Evolutionary conservation across 2,329 filamentous ascomycete genomes (phyloP).

Genomic region (Juglanconis oblonga): DNA sequence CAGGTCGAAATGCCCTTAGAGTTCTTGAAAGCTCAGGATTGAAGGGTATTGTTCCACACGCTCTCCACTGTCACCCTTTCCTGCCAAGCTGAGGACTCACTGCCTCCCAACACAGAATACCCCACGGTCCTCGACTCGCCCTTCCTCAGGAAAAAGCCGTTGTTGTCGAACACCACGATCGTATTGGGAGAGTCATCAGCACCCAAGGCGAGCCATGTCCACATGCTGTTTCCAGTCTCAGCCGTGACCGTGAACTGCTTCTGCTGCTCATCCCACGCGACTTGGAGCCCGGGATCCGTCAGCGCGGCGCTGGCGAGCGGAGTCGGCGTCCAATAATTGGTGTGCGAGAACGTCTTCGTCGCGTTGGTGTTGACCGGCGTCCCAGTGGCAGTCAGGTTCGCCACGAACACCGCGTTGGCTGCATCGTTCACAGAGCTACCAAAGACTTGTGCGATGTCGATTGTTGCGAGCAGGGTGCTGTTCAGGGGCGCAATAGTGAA

Average conservation of each 20-base stretch:
- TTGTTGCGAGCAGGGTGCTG: constrained; percentile 35
- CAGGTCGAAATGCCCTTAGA: background rate
- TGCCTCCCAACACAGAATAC: constrained; percentile 43
- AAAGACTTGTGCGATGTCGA: constrained; percentile 16
- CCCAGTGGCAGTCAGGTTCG: constrained; percentile 41
- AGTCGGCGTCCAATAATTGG: constrained; percentile 47
- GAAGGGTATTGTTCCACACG: constrained; percentile 44
- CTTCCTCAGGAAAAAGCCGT: constrained; percentile 47
- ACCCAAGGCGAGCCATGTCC: constrained; percentile 50
- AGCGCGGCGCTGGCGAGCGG: constrained; percentile 43
- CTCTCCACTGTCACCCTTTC: constrained; percentile 47
- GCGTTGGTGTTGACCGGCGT: constrained; percentile 41
- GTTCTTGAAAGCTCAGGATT: background rate
- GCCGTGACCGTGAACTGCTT: constrained; percentile 45
- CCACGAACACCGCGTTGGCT: constrained; percentile 31
- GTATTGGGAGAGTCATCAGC: constrained; percentile 38
- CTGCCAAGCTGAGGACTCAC: constrained; percentile 23
- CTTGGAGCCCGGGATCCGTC: constrained; percentile 44
- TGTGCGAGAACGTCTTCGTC: constrained; percentile 42
- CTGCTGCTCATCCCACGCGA: constrained; percentile 20
- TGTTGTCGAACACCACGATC: constrained; percentile 50
- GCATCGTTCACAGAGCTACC: constrained; percentile 3
- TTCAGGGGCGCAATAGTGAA: constrained; percentile 51
- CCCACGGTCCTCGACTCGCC: constrained; percentile 42
- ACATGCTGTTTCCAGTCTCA: constrained; percentile 45